phyloP scores from a whole-genome alignment of 352 stramenopile species.

The Saprolegnia diclina region DNA sequence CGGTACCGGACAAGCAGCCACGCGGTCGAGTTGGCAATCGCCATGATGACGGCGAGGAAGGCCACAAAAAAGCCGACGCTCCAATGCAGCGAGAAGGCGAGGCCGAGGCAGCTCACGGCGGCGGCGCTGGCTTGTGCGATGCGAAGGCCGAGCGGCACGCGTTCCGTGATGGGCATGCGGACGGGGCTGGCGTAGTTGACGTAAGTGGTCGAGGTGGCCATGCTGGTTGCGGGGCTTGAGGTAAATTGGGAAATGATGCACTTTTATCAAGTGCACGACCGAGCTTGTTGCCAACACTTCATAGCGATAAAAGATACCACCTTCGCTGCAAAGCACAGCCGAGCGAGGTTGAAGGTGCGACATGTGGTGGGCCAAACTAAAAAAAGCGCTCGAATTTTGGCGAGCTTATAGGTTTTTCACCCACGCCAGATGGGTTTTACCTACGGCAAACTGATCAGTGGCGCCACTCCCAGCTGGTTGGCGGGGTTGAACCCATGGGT shows the following conservation, averaged over 20 bases:
- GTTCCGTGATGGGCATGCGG: constrained; percentile 4
- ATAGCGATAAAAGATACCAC: too few species aligned
- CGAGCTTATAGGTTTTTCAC: too few species aligned
- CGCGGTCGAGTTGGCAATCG: neutral
- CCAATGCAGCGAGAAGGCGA: neutral
- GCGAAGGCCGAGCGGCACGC: neutral
- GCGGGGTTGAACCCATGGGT: neutral
- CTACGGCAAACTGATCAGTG: neutral
- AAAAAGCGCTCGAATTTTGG: too few species aligned
- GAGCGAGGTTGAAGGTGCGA: neutral
- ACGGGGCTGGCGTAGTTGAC: neutral
- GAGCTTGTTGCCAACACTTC: too few species aligned
- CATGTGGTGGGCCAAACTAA: neutral
- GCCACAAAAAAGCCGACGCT: neutral
- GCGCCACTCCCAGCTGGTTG: neutral
- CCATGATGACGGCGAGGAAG: neutral
- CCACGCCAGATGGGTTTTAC: neutral
- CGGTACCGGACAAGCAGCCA: constrained; percentile 4
- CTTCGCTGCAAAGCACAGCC: too few species aligned
- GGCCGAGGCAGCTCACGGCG: neutral
- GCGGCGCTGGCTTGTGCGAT: neutral
- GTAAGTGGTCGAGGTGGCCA: constrained; percentile 2
- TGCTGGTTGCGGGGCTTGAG: neutral
- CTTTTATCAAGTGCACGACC: too few species aligned
- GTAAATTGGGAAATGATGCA: constrained; percentile 5